These are phyloP conservation scores for Xanthoconium stramineum DNA, from an alignment of 768 basidiomycete genomes.

Conservation along the genomic window DNA sequence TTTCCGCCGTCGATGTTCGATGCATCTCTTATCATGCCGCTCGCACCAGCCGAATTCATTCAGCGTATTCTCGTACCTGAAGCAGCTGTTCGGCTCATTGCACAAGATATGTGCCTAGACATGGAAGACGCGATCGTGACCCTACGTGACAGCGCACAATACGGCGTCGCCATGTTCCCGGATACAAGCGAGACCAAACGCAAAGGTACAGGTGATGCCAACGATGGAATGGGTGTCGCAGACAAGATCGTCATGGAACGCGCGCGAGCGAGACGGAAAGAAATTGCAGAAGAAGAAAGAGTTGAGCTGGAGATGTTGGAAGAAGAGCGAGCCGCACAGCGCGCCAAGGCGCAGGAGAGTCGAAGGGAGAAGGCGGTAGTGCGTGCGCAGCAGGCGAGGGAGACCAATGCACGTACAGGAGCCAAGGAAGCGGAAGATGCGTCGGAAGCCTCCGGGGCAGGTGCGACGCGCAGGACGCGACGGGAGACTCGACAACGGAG, in stretches of 20 bases:
- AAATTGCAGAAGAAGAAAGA: slow-evolving; percentile 41
- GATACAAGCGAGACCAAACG: slow-evolving; percentile 32
- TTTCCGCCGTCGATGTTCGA: slow-evolving; percentile 65
- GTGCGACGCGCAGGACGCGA: neutral
- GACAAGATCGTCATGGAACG: slow-evolving; percentile 46
- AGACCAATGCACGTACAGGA: slow-evolving; percentile 1
- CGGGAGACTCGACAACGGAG: neutral
- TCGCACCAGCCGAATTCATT: slow-evolving; percentile 74
- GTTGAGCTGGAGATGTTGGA: slow-evolving; percentile 29
- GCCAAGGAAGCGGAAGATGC: neutral
- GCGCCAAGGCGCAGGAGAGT: slow-evolving; percentile 14
- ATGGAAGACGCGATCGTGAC: slow-evolving; percentile 52
- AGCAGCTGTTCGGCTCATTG: slow-evolving; percentile 76
- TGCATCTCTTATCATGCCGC: slow-evolving; percentile 52
- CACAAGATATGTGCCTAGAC: slow-evolving; percentile 59
- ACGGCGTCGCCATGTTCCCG: slow-evolving; percentile 85
- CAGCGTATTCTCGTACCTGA: slow-evolving; percentile 89
- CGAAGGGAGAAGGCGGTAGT: slow-evolving; percentile 21
- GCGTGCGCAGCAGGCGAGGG: slow-evolving; percentile 16
- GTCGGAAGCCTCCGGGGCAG: slow-evolving; percentile 10
- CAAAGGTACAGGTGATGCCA: slow-evolving; percentile 37
- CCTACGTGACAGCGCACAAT: slow-evolving; percentile 72
- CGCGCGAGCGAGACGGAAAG: slow-evolving; percentile 38
- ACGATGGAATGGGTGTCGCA: slow-evolving; percentile 30
- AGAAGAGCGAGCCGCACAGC: slow-evolving; percentile 22